phyloP scores from a whole-genome alignment of 2,329 filamentous ascomycete species.

The Xylariaceae sp. region DNA sequence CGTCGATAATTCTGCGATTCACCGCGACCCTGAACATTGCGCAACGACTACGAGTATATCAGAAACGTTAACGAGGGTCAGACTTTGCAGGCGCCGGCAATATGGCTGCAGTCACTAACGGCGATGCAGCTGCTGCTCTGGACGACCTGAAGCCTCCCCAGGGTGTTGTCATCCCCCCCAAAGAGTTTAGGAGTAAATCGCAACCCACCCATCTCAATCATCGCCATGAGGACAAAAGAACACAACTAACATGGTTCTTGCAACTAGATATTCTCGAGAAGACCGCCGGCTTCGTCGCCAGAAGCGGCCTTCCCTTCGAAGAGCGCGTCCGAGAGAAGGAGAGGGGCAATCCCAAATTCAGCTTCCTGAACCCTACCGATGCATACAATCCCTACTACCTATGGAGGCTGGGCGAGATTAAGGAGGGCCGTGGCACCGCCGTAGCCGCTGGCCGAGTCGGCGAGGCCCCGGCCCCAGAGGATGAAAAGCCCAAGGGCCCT shows the following conservation, averaged over 20 bases:
- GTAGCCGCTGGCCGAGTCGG: constrained; percentile 71
- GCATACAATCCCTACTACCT: constrained; percentile 84
- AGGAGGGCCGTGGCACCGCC: constrained; percentile 74
- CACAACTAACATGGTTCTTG: constrained; percentile 7
- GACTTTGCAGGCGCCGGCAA: constrained; percentile 20
- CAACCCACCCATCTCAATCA: not conserved
- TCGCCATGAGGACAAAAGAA: not conserved
- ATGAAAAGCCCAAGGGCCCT: constrained; percentile 73
- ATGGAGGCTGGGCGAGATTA: constrained; percentile 87
- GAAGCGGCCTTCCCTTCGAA: constrained; percentile 67
- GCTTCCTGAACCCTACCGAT: constrained; percentile 76
- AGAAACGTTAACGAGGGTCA: constrained; percentile 25
- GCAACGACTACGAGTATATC: constrained; percentile 1
- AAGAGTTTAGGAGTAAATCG: constrained; percentile 65
- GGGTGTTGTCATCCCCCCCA: constrained; percentile 84
- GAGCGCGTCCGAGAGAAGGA: constrained; percentile 84
- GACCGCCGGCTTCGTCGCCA: constrained; percentile 84
- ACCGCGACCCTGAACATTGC: not conserved
- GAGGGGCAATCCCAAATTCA: constrained; percentile 81
- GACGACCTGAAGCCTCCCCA: constrained; percentile 74
- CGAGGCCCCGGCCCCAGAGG: constrained; percentile 52
- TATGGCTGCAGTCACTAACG: constrained; percentile 45
- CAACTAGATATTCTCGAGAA: constrained; percentile 68
- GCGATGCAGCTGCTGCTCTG: constrained; percentile 49
- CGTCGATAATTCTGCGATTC: constrained; percentile 14